These are phyloP conservation scores for Monosporozyma aerobia DNA, from an alignment of 805 yeast species.

Conservation along the genomic window DNA sequence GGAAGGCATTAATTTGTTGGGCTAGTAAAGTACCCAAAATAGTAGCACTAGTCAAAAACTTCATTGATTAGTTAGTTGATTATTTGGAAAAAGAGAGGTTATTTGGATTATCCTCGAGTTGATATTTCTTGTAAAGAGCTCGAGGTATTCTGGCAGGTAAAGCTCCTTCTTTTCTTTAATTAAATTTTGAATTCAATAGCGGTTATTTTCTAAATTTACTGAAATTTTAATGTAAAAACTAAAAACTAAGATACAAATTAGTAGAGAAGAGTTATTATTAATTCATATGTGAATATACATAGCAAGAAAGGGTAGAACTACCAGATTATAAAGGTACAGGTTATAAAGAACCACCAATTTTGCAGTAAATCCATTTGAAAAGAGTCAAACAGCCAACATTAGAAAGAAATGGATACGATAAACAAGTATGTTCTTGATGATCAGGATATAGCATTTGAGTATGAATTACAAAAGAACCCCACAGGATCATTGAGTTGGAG, in stretches of 20 bases:
- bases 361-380: background rate
- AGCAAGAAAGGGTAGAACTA: background rate
- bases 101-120: background rate
- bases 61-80: background rate
- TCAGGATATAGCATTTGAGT: slow-evolving; percentile 38
- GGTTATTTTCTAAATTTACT: background rate
- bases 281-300: too few relatives aligned
- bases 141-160: background rate
- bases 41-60: background rate
- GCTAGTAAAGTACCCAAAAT: background rate
- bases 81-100: background rate
- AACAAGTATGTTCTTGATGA: slow-evolving; percentile 11
- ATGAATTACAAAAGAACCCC: slow-evolving; percentile 34
- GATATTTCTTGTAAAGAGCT: background rate
- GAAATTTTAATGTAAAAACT: background rate
- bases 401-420: slow-evolving; percentile 1
- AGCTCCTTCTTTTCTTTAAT: background rate
- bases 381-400: background rate
- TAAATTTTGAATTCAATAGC: background rate
- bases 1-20: background rate
- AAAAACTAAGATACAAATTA: background rate
- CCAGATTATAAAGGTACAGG: background rate
- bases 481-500: slow-evolving; percentile 35
- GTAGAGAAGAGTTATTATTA: background rate
- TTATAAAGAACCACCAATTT: background rate